phyloP scores from a whole-genome alignment of 768 basidiomycete species.

The Strobilomyces dryophilus region DNA sequence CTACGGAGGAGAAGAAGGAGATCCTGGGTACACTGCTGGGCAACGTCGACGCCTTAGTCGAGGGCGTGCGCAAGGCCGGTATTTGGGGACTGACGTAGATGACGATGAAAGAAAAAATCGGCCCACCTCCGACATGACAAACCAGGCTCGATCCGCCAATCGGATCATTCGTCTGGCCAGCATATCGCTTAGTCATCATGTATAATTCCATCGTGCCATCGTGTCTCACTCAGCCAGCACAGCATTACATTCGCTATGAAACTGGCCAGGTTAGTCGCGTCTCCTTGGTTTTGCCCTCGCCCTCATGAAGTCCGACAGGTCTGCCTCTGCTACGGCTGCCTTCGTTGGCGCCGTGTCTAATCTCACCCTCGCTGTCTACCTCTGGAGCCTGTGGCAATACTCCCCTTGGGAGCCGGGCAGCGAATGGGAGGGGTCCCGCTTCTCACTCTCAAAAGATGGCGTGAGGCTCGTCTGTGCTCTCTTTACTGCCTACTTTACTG shows the following conservation, averaged over 20 bases:
- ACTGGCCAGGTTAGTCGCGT: background rate
- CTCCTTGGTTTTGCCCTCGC: background rate
- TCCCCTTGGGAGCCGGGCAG: conserved; percentile 44
- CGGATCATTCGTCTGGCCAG: background rate
- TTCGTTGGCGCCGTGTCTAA: conserved; percentile 40
- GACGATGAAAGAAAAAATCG: background rate
- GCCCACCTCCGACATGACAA: background rate
- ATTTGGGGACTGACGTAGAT: conserved; percentile 71
- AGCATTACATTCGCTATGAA: conserved; percentile 10
- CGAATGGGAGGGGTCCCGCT: conserved; percentile 46
- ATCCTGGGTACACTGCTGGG: conserved; percentile 78
- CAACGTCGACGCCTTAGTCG: conserved; percentile 88
- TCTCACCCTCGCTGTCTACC: conserved; percentile 35
- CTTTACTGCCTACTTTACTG: conserved; percentile 60
- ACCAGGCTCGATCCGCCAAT: background rate
- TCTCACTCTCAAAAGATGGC: conserved; percentile 38
- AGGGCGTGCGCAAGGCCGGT: conserved; percentile 80
- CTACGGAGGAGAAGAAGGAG: conserved; percentile 81
- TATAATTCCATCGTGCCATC: background rate
- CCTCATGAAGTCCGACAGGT: conserved; percentile 26
- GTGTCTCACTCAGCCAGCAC: conserved; percentile 13
- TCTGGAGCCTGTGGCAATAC: conserved; percentile 41
- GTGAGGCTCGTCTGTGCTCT: conserved; percentile 56
- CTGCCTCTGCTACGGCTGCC: conserved; percentile 35
- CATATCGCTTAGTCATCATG: conserved; percentile 11